A percentile compares a stretch with the other conserved stretches of the same genome.
phyloP scores from a whole-genome alignment of 768 basidiomycete species.

The Boletus pseudo-olivaceus region DNA sequence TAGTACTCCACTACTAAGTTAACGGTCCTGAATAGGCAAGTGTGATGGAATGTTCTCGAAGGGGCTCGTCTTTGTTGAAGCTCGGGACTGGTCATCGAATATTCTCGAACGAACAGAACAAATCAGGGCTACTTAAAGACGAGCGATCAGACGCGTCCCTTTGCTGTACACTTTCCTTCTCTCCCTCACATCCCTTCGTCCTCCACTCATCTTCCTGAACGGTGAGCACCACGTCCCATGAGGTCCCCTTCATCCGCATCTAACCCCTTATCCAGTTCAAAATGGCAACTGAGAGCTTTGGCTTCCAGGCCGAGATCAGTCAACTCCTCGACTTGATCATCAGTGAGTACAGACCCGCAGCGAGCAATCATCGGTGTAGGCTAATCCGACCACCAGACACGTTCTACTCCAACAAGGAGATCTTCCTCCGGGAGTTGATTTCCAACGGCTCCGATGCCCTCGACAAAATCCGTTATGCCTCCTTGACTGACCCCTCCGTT shows the following conservation, averaged over 20 bases:
- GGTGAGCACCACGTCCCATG: slow-evolving; percentile 9
- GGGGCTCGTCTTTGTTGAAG: slow-evolving; percentile 9
- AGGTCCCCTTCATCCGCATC: background rate
- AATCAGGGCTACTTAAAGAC: slow-evolving; percentile 36
- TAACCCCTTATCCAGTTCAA: slow-evolving; percentile 21
- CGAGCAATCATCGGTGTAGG: background rate
- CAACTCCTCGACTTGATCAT: slow-evolving; percentile 98
- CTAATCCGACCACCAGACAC: slow-evolving; percentile 59
- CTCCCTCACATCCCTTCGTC: slow-evolving; percentile 11
- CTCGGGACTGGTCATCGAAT: slow-evolving; percentile 32
- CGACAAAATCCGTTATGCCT: slow-evolving; percentile 98
- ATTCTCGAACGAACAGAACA: slow-evolving; percentile 39
- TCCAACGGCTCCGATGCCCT: slow-evolving; percentile 98
- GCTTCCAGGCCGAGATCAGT: slow-evolving; percentile 99
- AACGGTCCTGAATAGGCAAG: slow-evolving; percentile 25
- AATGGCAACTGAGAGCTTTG: slow-evolving; percentile 86
- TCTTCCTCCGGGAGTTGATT: slow-evolving; percentile 98
- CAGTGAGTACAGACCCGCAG: slow-evolving; percentile 51
- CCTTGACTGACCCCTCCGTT: slow-evolving; percentile 86
- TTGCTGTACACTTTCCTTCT: slow-evolving; percentile 4
- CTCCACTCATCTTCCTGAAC: slow-evolving; percentile 8
- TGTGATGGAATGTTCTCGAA: slow-evolving; percentile 37
- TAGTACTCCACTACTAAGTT: background rate
- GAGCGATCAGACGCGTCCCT: slow-evolving; percentile 17
- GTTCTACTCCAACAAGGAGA: slow-evolving; percentile 99